Base-by-base conservation (phyloP, 163 green algal genomes). In the Chlorella variabilis region DNA sequence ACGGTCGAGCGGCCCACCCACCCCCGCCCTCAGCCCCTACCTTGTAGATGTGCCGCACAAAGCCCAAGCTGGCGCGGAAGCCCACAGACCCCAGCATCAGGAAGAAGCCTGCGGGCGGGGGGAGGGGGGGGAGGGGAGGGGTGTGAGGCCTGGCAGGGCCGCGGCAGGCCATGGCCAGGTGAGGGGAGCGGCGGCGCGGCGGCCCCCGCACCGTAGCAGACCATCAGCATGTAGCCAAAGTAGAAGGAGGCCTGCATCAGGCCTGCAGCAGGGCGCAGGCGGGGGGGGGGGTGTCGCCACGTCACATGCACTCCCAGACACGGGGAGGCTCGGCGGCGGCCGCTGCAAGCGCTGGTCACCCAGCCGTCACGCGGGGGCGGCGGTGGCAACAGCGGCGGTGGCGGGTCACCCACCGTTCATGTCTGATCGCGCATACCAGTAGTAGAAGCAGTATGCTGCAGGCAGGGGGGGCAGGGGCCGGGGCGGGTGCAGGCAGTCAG, bases 381-480 rank as follows among this genome's bases (percentile, higher is more conserved):
- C n/a, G n/a, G n/a, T n/a, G n/a, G n/a, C n/a, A n/a, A n/a, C n/a
- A n/a, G n/a, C n/a, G n/a, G n/a, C n/a, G n/a, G n/a, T n/a, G n/a
- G n/a, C n/a, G n/a, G n/a, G n/a, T n/a, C 31, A 49, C 71, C 56
- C 29, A 70, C 83, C 96, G 62, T 69, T 92, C 96, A 99, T 99
- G 88, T 98, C 92, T n/a, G 87, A 94, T 25, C 95, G 91, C 3
- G 88, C 88, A 63, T 93, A 87, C 89, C 95, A 99, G 85, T 98
- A 99, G 91, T 98, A 99, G 87, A 99, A 96, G 88, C 92, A 98
- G 93, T 99, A 99, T 7, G 85, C 95, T 73, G 65, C 65, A 29
- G 62, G 23, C 8, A 41, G 38, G 13, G 65, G 18, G 65, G 63
- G 63, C n/a, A 49, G 63, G 34, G 71, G 54, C 5, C 9, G 54